Conservation (phyloP, 192 early-diverging fungal genomes). For the Funneliformis mosseae region DNA sequence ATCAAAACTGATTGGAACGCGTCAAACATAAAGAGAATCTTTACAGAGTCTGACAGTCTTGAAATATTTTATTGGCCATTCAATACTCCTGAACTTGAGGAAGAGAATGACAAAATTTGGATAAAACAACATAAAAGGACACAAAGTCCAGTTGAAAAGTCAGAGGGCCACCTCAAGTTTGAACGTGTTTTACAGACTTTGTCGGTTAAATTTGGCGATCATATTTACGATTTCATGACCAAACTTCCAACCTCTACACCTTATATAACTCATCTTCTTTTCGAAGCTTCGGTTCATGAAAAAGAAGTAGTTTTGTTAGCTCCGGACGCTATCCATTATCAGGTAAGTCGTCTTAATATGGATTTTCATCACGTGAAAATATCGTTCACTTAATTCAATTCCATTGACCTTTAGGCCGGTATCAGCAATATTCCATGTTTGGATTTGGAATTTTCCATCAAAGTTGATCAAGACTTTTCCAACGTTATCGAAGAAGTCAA, state of each 20-base stretch:
- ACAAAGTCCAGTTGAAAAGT: too few relatives aligned
- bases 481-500: slow-evolving; percentile 36
- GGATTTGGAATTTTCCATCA: slow-evolving; percentile 40
- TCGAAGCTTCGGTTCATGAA: too few relatives aligned
- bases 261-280: not conserved
- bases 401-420: not conserved
- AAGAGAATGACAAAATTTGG: too few relatives aligned
- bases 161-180: too few relatives aligned
- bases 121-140: too few relatives aligned
- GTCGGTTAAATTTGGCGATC: not conserved
- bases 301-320: slow-evolving; percentile 12
- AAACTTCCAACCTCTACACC: not conserved
- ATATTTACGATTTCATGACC: not conserved
- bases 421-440: slow-evolving; percentile 33
- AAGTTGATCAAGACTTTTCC: slow-evolving; percentile 36
- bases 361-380: not conserved
- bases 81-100: not conserved
- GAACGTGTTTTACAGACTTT: not conserved
- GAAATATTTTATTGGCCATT: slow-evolving; percentile 49
- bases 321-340: slow-evolving; percentile 41
- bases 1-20: slow-evolving; percentile 10
- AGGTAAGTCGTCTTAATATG: not conserved
- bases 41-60: slow-evolving; percentile 33
- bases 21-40: slow-evolving; percentile 1
- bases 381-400: not conserved